Evolutionary conservation across 495 filamentous ascomycete species (phyloP).

Genomic region (Poronia punctata): DNA sequence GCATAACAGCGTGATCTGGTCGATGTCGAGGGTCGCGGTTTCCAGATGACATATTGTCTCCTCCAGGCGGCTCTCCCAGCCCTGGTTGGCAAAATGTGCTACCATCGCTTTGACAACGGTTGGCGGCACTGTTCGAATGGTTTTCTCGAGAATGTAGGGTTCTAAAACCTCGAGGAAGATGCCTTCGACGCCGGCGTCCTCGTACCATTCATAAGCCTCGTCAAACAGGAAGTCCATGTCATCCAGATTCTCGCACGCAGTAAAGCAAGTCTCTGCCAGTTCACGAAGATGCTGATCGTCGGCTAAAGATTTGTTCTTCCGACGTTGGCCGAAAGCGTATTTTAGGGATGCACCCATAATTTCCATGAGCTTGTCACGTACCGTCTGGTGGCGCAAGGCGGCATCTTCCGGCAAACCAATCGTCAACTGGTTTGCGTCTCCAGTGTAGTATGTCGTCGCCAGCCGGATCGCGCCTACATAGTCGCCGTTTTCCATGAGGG

Average conservation of each 20-base stretch:
- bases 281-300: slow-evolving; percentile 61
- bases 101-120: slow-evolving; percentile 81
- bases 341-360: slow-evolving; percentile 92
- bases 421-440: slow-evolving; percentile 81
- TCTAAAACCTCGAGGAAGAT: slow-evolving; percentile 85
- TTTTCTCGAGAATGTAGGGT: slow-evolving; percentile 71
- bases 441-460: slow-evolving; percentile 86
- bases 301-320: slow-evolving; percentile 43
- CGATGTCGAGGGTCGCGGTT: slow-evolving; percentile 84
- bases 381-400: slow-evolving; percentile 65
- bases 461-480: slow-evolving; percentile 85
- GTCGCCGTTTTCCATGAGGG: slow-evolving; percentile 90
- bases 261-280: slow-evolving; percentile 75
- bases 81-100: slow-evolving; percentile 64
- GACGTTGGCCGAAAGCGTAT: slow-evolving; percentile 67
- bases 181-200: slow-evolving; percentile 62
- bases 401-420: slow-evolving; percentile 89
- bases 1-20: slow-evolving; percentile 85
- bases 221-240: slow-evolving; percentile 83
- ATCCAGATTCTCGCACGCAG: slow-evolving; percentile 67
- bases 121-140: slow-evolving; percentile 70
- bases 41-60: slow-evolving; percentile 92
- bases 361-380: slow-evolving; percentile 81
- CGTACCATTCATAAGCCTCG: slow-evolving; percentile 81
- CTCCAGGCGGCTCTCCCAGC: slow-evolving; percentile 70